A percentile compares a stretch with the other conserved stretches of the same genome.
phyloP scores from a whole-genome alignment of 108 stramenopile genomes.

The Fistulifera solaris region DNA sequence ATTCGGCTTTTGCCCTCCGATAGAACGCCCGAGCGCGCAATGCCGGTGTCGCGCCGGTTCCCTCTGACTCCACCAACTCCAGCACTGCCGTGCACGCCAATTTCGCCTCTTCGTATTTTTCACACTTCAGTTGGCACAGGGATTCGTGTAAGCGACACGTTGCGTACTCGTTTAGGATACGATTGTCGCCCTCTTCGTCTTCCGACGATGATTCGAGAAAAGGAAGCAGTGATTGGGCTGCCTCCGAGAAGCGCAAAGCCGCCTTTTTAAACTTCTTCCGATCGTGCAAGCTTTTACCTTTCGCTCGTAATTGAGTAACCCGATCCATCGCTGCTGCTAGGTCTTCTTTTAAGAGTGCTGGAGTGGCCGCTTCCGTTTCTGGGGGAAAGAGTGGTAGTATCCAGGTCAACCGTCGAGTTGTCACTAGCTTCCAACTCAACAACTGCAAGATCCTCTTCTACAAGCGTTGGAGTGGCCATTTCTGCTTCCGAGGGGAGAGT shows the following conservation, averaged over 20 bases:
- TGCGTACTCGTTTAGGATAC: constrained; percentile 34
- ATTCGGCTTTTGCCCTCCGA: constrained; percentile 67
- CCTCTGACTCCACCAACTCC: constrained; percentile 15
- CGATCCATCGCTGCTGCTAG: not conserved
- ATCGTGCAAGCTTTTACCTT: not conserved
- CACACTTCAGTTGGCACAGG: constrained; percentile 65
- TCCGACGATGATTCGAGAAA: not conserved
- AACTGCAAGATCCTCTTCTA: too few relatives aligned
- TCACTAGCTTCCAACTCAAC: too few relatives aligned
- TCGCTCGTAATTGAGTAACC: not conserved
- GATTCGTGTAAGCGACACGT: constrained; percentile 82
- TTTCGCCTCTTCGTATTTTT: constrained; percentile 37
- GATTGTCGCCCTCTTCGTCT: not conserved
- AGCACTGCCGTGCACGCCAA: constrained; percentile 58
- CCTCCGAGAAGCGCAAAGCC: not conserved
- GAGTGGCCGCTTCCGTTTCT: too few relatives aligned
- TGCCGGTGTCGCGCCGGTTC: constrained; percentile 18
- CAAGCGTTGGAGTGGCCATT: too few relatives aligned
- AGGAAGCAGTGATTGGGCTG: not conserved
- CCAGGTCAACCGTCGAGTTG: too few relatives aligned
- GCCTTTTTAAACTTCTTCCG: not conserved
- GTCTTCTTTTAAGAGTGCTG: not conserved
- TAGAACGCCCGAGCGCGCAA: constrained; percentile 70
- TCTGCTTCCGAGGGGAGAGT: too few relatives aligned
- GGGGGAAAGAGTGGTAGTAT: too few relatives aligned